Conservation (phyloP, 2,329 filamentous ascomycete genomes). For the Hymenotorrendiella dingleyae region DNA sequence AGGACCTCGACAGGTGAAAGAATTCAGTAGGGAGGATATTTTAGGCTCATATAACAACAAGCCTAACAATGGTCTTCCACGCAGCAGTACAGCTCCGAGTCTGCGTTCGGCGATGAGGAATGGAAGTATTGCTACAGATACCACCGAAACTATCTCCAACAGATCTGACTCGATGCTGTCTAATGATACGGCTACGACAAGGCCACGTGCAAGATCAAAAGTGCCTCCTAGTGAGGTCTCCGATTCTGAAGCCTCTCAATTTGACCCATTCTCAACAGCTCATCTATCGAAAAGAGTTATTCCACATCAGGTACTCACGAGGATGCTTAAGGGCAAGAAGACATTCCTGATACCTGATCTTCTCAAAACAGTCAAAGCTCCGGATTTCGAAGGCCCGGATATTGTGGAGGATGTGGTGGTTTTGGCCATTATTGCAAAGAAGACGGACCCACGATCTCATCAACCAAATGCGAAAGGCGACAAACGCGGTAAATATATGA, state of each 20-base stretch:
- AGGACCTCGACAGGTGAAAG: conserved; percentile 40
- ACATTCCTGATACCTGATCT: conserved; percentile 74
- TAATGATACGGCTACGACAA: conserved; percentile 6
- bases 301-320: conserved; percentile 71
- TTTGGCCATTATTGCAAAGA: conserved; percentile 80
- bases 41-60: conserved; percentile 29
- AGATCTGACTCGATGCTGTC: conserved; percentile 20
- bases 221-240: conserved; percentile 32
- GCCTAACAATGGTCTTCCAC: conserved; percentile 31
- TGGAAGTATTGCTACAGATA: conserved; percentile 7
- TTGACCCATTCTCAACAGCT: conserved; percentile 80
- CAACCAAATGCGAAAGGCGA: conserved; percentile 41
- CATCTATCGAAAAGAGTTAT: conserved; percentile 80
- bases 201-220: conserved; percentile 12
- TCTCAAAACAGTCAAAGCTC: conserved; percentile 72
- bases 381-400: conserved; percentile 74
- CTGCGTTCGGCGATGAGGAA: conserved; percentile 19
- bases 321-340: conserved; percentile 73
- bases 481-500: conserved; percentile 80
- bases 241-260: conserved; percentile 53
- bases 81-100: conserved; percentile 34
- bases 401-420: conserved; percentile 86
- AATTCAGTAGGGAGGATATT: conserved; percentile 61
- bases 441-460: conserved; percentile 70
- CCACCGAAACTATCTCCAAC: conserved; percentile 7